Evolutionary conservation across 257 asterid species (phyloP).

Genomic region (Solanum stenotomum): DNA sequence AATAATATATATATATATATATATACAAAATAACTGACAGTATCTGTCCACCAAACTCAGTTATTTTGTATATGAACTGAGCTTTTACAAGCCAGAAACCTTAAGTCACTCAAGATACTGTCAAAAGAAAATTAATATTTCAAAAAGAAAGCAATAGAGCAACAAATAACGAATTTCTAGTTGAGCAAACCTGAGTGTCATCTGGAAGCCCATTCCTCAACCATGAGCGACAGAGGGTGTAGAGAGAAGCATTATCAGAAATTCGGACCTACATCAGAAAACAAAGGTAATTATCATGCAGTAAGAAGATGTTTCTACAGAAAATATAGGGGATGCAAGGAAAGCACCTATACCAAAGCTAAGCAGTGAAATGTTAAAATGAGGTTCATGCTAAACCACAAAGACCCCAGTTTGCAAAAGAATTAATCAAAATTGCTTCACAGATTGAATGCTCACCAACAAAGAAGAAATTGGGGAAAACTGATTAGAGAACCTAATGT

Average conservation of each 20-base stretch:
- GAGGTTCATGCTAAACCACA: not conserved
- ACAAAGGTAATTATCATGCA: constrained; percentile 1
- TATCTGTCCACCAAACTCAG: too few species aligned
- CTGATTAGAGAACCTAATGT: not conserved
- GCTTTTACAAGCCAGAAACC: not conserved
- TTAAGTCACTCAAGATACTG: not conserved
- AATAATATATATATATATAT: too few species aligned
- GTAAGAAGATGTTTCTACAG: not conserved
- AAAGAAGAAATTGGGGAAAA: not conserved
- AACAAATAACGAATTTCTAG: not conserved
- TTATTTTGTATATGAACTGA: not conserved
- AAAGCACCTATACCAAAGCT: not conserved
- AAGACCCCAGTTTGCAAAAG: not conserved
- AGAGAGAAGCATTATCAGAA: constrained; percentile 57
- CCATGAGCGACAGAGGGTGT: constrained; percentile 83
- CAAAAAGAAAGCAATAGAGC: not conserved
- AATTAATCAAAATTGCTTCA: not conserved
- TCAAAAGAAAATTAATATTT: not conserved
- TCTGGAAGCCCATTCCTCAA: constrained; percentile 67
- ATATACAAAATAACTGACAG: too few species aligned
- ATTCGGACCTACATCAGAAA: constrained; percentile 47
- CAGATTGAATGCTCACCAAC: not conserved
- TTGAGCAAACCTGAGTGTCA: constrained; percentile 60
- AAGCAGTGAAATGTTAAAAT: not conserved
- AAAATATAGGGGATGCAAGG: not conserved